phyloP scores from a whole-genome alignment of 2,329 filamentous ascomycete species.

The Mycogone perniciosa region DNA sequence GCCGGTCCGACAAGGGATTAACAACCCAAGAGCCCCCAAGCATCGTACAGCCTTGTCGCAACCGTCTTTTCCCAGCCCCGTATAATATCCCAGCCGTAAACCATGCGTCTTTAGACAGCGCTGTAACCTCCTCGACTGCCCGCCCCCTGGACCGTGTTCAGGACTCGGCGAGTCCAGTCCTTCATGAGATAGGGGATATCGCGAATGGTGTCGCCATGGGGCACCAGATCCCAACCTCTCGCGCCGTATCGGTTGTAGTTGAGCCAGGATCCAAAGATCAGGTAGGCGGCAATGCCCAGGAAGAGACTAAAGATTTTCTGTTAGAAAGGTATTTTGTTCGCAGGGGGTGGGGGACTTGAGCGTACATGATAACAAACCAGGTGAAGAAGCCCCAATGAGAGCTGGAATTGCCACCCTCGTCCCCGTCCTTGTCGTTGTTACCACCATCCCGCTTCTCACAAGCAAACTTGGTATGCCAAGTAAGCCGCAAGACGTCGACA shows the following conservation, averaged over 20 bases:
- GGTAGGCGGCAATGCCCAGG: constrained; percentile 76
- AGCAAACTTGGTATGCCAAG: constrained; percentile 83
- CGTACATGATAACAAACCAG: constrained; percentile 91
- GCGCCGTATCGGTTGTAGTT: constrained; percentile 98
- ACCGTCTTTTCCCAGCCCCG: not conserved
- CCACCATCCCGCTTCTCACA: constrained; percentile 56
- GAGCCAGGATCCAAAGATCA: constrained; percentile 97
- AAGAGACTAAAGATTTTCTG: constrained; percentile 59
- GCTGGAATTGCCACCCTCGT: constrained; percentile 39
- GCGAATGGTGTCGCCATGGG: constrained; percentile 85
- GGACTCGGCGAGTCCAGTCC: constrained; percentile 74
- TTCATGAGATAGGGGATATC: constrained; percentile 89
- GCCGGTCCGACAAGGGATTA: constrained; percentile 7
- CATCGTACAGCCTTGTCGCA: constrained; percentile 9
- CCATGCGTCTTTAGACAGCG: constrained; percentile 58
- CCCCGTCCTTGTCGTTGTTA: constrained; percentile 37
- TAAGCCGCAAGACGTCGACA: constrained; percentile 60
- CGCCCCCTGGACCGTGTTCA: constrained; percentile 77
- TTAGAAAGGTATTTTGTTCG: not conserved
- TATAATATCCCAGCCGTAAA: not conserved
- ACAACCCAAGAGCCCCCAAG: constrained; percentile 8
- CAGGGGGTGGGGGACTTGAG: constrained; percentile 16
- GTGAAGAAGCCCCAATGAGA: constrained; percentile 91
- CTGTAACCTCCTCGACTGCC: constrained; percentile 88
- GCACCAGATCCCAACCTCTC: constrained; percentile 88